Conservation (phyloP, 768 basidiomycete genomes). For the Lactarius sanguifluus region DNA sequence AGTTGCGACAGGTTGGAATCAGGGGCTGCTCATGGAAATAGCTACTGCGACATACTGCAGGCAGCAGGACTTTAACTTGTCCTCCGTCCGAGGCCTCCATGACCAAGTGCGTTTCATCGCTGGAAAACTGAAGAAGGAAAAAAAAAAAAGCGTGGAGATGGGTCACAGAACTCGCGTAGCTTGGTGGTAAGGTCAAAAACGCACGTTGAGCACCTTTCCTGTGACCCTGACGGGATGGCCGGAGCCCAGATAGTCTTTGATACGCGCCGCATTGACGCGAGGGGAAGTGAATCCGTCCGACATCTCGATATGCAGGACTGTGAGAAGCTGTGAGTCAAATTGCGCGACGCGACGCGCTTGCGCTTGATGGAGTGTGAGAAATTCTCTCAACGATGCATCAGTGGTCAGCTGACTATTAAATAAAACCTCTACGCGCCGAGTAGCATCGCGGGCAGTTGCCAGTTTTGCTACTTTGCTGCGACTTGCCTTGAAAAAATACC, state of each 20-base stretch:
- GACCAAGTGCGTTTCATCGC: conserved; percentile 19
- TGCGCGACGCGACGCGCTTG: neutral
- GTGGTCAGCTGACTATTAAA: too few relatives aligned
- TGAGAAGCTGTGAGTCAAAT: neutral
- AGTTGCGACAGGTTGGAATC: neutral
- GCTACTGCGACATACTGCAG: conserved; percentile 4
- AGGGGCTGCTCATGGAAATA: neutral
- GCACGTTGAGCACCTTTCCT: conserved; percentile 27
- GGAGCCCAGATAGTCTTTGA: conserved; percentile 19
- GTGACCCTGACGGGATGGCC: conserved; percentile 21
- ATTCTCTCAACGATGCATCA: too few relatives aligned
- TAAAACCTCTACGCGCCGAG: too few relatives aligned
- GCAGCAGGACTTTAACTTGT: conserved; percentile 18
- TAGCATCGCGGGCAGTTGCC: too few relatives aligned
- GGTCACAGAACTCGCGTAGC: neutral
- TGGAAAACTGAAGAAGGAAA: conserved; percentile 11
- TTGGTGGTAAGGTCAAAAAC: neutral
- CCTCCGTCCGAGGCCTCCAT: conserved; percentile 29
- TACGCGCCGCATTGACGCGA: conserved; percentile 26
- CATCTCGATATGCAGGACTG: neutral
- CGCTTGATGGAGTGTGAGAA: too few relatives aligned
- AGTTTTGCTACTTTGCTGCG: too few relatives aligned
- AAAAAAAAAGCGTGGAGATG: neutral
- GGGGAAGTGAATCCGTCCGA: conserved; percentile 15
- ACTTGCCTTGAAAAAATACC: too few relatives aligned